A percentile compares a stretch with the other conserved stretches of the same genome.
phyloP scores from a whole-genome alignment of 202 grass and related monocot genomes.

The Zizania palustris region DNA sequence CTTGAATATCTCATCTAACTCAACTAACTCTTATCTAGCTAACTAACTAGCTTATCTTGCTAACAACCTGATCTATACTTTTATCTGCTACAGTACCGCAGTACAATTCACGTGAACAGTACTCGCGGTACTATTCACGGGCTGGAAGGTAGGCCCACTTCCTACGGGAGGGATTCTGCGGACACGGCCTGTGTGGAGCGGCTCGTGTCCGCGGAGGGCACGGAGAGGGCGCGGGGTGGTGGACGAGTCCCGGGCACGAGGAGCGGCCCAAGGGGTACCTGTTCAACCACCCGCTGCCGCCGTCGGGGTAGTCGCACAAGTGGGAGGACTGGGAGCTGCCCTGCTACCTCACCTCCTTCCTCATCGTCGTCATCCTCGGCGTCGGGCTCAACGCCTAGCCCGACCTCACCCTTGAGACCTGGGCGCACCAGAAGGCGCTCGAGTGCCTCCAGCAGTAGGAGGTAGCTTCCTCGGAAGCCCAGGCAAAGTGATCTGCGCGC shows the following conservation, averaged over 20 bases:
- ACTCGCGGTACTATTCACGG: no score
- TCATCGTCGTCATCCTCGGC: constrained; percentile 90
- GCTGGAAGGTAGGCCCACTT: no score
- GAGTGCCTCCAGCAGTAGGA: constrained; percentile 85
- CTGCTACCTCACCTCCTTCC: constrained; percentile 74
- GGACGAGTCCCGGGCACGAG: constrained; percentile 57
- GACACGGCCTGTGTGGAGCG: constrained; percentile 37
- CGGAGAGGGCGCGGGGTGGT: constrained; percentile 51
- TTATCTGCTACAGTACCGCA: no score
- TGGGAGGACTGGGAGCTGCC: constrained; percentile 73
- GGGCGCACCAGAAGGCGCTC: constrained; percentile 80
- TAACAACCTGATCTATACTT: no score
- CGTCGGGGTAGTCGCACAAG: constrained; percentile 57
- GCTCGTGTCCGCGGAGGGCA: constrained; percentile 41
- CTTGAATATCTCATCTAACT: no score
- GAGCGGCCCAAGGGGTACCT: constrained; percentile 58
- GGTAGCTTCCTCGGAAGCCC: constrained; percentile 32
- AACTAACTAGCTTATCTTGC: no score
- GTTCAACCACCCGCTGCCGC: constrained; percentile 54
- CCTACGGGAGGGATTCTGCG: constrained; percentile 60
- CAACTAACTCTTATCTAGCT: no score
- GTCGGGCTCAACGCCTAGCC: constrained; percentile 91
- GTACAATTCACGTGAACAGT: no score
- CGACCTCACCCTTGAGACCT: constrained; percentile 87
- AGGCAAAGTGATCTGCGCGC: constrained; percentile 54